These are phyloP conservation scores for Macrophomina phaseolina DNA, from an alignment of 2,329 filamentous ascomycete genomes.

Conservation along the genomic window DNA sequence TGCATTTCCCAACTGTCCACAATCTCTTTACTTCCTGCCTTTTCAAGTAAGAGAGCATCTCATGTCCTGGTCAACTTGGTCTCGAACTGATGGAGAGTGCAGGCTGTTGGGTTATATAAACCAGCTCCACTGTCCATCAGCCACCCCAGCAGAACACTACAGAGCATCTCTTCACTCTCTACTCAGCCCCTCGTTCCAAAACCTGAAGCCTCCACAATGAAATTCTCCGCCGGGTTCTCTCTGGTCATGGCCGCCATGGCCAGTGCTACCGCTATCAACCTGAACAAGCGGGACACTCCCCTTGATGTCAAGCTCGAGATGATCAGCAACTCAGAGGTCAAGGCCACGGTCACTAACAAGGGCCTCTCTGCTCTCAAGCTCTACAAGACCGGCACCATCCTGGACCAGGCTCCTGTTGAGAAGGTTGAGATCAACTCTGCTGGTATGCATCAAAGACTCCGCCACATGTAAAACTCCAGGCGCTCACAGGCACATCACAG, in stretches of 20 bases:
- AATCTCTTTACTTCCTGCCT: background rate
- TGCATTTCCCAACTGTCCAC: background rate
- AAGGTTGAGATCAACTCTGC: conserved; percentile 59
- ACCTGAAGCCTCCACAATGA: conserved; percentile 4
- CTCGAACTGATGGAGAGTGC: background rate
- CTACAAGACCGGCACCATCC: conserved; percentile 58
- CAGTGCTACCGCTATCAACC: background rate
- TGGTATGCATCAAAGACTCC: conserved; percentile 40
- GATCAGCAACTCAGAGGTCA: conserved; percentile 58
- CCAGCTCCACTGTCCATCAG: background rate
- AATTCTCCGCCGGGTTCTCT: background rate
- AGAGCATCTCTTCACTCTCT: background rate
- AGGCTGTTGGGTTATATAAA: background rate
- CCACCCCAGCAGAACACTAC: background rate
- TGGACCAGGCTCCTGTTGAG: conserved; percentile 59
- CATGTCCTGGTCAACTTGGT: background rate
- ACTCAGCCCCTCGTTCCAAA: background rate
- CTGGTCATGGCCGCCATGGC: conserved; percentile 9
- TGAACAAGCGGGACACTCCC: conserved; percentile 20
- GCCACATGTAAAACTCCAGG: too few relatives aligned
- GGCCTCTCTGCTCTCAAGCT: conserved; percentile 57
- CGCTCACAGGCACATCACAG: conserved; percentile 36
- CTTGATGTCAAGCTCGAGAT: conserved; percentile 31
- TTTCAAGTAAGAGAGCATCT: background rate
- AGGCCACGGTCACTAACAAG: conserved; percentile 61